These are phyloP conservation scores for Leccinum angustisporum DNA, from an alignment of 1,284 basidiomycete genomes.

Conservation along the genomic window DNA sequence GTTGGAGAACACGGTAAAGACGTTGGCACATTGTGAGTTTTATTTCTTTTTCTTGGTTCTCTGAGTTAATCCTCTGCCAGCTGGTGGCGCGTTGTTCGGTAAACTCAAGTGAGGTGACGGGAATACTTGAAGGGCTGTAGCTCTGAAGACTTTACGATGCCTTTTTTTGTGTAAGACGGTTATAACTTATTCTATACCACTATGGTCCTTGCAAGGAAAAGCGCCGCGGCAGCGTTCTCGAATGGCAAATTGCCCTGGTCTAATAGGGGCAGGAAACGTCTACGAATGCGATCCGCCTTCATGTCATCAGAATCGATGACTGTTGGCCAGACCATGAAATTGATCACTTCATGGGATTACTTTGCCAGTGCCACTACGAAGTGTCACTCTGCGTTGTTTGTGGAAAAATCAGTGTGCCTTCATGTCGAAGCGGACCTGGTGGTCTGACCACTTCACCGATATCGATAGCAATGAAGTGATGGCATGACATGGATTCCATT, in stretches of 20 bases:
- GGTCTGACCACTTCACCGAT: no score
- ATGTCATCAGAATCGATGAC: no score
- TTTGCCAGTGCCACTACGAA: neutral
- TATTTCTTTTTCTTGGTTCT: neutral
- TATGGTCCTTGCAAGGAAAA: neutral
- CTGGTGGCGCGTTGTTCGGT: constrained; percentile 16
- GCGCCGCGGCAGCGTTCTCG: neutral
- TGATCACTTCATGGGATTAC: neutral
- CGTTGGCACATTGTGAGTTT: neutral
- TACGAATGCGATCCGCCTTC: no score
- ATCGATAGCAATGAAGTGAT: no score
- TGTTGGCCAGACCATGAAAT: no score
- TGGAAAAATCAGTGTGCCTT: no score
- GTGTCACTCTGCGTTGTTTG: neutral
- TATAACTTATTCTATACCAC: neutral
- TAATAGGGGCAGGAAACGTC: neutral
- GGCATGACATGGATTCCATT: neutral
- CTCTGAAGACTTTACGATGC: neutral
- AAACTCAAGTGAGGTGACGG: constrained; percentile 18
- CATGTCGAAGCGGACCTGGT: neutral
- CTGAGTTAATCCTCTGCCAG: constrained; percentile 2
- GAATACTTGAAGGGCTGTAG: neutral
- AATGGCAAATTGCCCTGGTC: neutral
- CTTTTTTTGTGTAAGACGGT: neutral
- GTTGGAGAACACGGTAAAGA: constrained; percentile 24